Evolutionary conservation across 2,329 filamentous ascomycete species (phyloP), one percentile per base, ranked within the genome.

Genomic region (Fusarium compactum): DNA sequence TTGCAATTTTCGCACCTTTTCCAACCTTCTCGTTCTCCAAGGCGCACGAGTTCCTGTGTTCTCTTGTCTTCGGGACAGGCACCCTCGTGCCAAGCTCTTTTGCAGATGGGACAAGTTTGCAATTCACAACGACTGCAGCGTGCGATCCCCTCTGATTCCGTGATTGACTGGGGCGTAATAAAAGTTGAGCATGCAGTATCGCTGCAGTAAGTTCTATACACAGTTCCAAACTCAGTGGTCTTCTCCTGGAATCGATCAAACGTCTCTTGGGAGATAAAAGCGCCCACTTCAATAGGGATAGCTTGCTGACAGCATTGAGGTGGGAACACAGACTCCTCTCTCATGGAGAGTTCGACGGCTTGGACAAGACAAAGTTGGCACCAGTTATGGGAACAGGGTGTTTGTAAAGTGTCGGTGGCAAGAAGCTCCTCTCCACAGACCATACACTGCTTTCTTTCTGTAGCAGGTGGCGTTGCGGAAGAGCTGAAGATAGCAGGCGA

Each of bases 41-140:
- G 51, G 0, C 73, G 48, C 1, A 87, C 63, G 1, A 87, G 50
- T 24, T 80, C 67, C 46, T 84, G 76, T 0, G 83, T 63, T 0
- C 70, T 74, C 0, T 89, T 85, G 0, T 82, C 48, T 0, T 3
- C 27, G 27, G 83, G 82, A 64, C 87, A 90, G 24, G 85, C 82
- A 0, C 80, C 82, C 0, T 25, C n/a, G 56, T 90, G 87, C 0
- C 74, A 65, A 1, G 58, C 61, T 0, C 55, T 70, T 65, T 89
- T 89, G 79, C 88, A 90, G 0, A 72, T 73, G 0, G 63, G 74
- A 65, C 88, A 90, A 0, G 87, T 90, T 0, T 40, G 72, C 0
- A 40, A 60, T 0, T 40, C 1, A 58, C 88, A 90, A 0, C 69
- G 45, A 0, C 67, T 50, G 43, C 87, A 90, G 0, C 55, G 76